Percentiles rank a stretch among this genome's conserved stretches.
These are phyloP conservation scores for Krasilnikovozyma curviuscula DNA, from an alignment of 768 basidiomycete genomes.

Conservation along the genomic window DNA sequence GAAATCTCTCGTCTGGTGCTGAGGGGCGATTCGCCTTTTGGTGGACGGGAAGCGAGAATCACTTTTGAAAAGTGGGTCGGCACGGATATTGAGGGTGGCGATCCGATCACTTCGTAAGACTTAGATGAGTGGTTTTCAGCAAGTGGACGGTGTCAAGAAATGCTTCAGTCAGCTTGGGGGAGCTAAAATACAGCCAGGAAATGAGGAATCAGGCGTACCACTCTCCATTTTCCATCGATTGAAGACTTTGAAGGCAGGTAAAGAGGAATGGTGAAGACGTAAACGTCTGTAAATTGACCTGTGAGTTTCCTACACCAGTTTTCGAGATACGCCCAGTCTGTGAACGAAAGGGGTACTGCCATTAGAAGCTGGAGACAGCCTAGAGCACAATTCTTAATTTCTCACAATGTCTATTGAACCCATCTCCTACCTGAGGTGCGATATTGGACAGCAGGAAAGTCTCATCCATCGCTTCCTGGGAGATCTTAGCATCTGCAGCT, in stretches of 20 bases:
- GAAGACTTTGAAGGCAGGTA: constrained; percentile 68
- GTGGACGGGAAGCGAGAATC: constrained; percentile 52
- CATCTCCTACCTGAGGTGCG: constrained; percentile 91
- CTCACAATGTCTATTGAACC: constrained; percentile 88
- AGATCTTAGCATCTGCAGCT: constrained; percentile 82
- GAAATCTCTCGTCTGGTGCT: constrained; percentile 39
- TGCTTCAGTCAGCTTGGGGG: background rate
- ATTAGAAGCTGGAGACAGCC: background rate
- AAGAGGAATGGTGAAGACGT: constrained; percentile 92
- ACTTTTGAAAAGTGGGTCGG: constrained; percentile 99
- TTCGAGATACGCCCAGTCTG: constrained; percentile 93
- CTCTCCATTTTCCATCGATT: constrained; percentile 77
- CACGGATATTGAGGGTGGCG: constrained; percentile 71
- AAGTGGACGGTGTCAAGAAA: background rate
- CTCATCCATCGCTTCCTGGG: constrained; percentile 82
- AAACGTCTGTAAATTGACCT: constrained; percentile 74
- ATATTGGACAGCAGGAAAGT: constrained; percentile 90
- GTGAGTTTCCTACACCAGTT: constrained; percentile 88
- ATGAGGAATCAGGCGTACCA: constrained; percentile 37
- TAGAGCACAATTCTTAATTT: background rate
- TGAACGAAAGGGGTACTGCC: background rate
- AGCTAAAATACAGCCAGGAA: background rate
- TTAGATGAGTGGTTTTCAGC: constrained; percentile 21
- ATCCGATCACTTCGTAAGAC: constrained; percentile 89
- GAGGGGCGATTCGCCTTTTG: background rate